A percentile compares a stretch with the other conserved stretches of the same genome.
Conservation (phyloP, 257 asterid species). For the Anisodus acutangulus region DNA sequence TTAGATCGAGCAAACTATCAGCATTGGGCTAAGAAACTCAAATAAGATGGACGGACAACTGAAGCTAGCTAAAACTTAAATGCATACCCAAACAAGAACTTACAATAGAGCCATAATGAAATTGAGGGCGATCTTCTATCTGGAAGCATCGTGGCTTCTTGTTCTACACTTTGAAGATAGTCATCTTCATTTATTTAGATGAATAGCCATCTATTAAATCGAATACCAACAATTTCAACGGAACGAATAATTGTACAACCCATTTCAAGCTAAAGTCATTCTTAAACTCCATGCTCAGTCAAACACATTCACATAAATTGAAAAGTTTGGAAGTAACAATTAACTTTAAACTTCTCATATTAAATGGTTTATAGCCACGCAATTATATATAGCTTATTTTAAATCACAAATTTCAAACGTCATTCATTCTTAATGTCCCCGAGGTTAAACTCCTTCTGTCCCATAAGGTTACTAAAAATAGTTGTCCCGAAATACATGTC, state of each 20-base stretch:
- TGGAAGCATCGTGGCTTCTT: neutral
- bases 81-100: neutral
- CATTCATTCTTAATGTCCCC: no score
- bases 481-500: no score
- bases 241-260: neutral
- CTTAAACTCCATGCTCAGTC: conserved; percentile 19
- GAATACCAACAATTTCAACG: neutral
- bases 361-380: no score
- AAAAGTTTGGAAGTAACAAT: no score
- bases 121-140: neutral
- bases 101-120: neutral
- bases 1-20: neutral
- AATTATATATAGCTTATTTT: no score
- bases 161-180: neutral
- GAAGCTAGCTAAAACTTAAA: neutral
- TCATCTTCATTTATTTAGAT: neutral
- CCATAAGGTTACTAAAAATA: no score
- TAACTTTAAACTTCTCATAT: conserved; percentile 36
- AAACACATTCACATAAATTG: no score
- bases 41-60: neutral
- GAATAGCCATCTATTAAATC: neutral
- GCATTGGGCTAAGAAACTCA: neutral
- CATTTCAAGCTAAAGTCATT: neutral
- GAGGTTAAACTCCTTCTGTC: no score
- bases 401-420: no score